A percentile compares a stretch with the other conserved stretches of the same genome.
phyloP scores from a whole-genome alignment of 208 protist genomes.

The Strigomonas culicis region DNA sequence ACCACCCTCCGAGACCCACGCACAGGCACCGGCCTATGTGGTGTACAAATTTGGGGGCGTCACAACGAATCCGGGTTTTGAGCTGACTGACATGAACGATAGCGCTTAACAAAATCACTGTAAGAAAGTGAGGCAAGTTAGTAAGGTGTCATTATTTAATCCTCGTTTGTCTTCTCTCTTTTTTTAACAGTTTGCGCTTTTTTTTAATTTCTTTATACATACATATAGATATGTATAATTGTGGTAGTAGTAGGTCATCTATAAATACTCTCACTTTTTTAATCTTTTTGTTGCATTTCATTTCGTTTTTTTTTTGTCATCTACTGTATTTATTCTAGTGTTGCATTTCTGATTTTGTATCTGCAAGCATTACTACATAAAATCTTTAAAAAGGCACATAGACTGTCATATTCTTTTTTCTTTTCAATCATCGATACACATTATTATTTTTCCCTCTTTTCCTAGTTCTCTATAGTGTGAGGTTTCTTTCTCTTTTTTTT shows the following conservation, averaged over 20 bases:
- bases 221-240: too few relatives aligned
- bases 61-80: not conserved
- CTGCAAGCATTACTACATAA: too few relatives aligned
- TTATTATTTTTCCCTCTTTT: not conserved
- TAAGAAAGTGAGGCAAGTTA: too few relatives aligned
- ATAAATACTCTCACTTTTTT: not conserved
- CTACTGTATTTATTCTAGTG: not conserved
- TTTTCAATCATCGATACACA: too few relatives aligned
- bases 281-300: not conserved
- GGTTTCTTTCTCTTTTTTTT: too few relatives aligned
- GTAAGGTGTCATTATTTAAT: too few relatives aligned
- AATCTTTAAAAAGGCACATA: too few relatives aligned
- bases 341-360: not conserved
- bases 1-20: not conserved
- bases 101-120: too few relatives aligned
- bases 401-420: too few relatives aligned
- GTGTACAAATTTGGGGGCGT: not conserved
- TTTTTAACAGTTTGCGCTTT: not conserved
- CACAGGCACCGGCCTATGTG: not conserved
- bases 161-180: not conserved
- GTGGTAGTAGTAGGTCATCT: not conserved
- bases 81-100: not conserved
- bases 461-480: conserved; percentile 2
- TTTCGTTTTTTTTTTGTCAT: conserved; percentile 1
- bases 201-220: not conserved